Conservation (phyloP, 1,284 basidiomycete genomes). For the Moesziomyces antarcticus region DNA sequence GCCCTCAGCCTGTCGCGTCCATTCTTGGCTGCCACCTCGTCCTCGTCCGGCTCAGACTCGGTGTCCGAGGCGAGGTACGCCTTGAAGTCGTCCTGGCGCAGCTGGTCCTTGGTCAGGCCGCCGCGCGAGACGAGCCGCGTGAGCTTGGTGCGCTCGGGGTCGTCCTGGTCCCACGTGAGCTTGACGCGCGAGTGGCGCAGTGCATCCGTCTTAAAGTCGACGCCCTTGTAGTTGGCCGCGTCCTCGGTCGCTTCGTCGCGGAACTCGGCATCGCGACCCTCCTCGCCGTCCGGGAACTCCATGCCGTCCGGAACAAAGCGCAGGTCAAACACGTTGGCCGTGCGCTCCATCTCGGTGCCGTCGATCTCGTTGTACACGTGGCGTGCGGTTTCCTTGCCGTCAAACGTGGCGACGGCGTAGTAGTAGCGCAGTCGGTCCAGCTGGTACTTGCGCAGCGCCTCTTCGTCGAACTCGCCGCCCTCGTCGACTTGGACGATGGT, state of each 20-base stretch:
- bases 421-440: constrained; percentile 93
- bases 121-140: constrained; percentile 67
- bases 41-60: constrained; percentile 52
- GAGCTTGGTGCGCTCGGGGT: constrained; percentile 84
- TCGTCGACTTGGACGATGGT: constrained; percentile 69
- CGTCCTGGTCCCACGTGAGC: constrained; percentile 98
- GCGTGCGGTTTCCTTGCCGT: constrained; percentile 79
- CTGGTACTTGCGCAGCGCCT: constrained; percentile 90
- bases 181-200: constrained; percentile 98
- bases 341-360: constrained; percentile 94
- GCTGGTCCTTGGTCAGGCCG: constrained; percentile 47
- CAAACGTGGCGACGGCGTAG: constrained; percentile 93
- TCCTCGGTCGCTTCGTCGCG: constrained; percentile 77
- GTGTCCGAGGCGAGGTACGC: constrained; percentile 65
- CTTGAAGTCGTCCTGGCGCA: constrained; percentile 65
- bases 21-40: constrained; percentile 24
- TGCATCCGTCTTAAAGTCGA: constrained; percentile 94
- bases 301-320: constrained; percentile 78
- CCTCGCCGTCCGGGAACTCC: constrained; percentile 79
- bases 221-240: constrained; percentile 76
- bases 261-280: constrained; percentile 78
- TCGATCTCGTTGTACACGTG: constrained; percentile 89
- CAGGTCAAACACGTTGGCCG: constrained; percentile 94
- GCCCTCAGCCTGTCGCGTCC: constrained; percentile 54
- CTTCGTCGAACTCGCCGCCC: constrained; percentile 75